Conservation (phyloP, 768 basidiomycete genomes). For the Goffeauzyma gilvescens region DNA sequence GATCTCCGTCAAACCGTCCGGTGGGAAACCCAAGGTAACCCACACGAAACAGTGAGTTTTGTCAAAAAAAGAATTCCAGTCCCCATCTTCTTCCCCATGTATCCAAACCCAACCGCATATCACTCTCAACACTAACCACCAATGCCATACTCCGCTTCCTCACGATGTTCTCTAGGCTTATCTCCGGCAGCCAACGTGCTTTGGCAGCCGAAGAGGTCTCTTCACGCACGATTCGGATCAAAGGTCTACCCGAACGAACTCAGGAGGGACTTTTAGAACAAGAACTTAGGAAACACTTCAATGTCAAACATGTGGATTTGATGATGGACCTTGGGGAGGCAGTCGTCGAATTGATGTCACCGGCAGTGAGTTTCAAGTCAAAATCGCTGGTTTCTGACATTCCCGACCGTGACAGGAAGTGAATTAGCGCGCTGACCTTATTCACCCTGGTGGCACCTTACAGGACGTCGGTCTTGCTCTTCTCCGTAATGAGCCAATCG, state of each 20-base stretch:
- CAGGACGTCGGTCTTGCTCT: conserved; percentile 73
- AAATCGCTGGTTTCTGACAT: no score
- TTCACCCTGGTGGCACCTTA: not conserved
- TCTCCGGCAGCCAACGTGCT: not conserved
- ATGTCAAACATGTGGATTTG: conserved; percentile 50
- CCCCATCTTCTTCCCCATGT: no score
- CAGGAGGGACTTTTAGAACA: conserved; percentile 90
- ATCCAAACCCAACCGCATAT: conserved; percentile 14
- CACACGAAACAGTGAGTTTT: no score
- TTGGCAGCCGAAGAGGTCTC: not conserved
- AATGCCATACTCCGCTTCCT: not conserved
- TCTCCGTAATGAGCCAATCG: conserved; percentile 49
- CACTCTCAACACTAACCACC: no score
- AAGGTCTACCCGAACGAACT: conserved; percentile 51
- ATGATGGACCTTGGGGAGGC: conserved; percentile 41
- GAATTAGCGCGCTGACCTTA: no score
- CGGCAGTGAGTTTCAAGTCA: conserved; percentile 37
- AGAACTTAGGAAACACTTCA: conserved; percentile 54
- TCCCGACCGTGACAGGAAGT: no score
- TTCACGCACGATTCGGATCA: conserved; percentile 59
- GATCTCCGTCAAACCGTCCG: conserved; percentile 70
- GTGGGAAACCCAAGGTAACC: conserved; percentile 46
- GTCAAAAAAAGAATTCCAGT: no score
- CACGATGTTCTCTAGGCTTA: not conserved
- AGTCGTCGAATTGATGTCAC: conserved; percentile 32